Evolutionary conservation across 2,329 filamentous ascomycete species (phyloP).

Genomic region (Shiraia bambusicola): DNA sequence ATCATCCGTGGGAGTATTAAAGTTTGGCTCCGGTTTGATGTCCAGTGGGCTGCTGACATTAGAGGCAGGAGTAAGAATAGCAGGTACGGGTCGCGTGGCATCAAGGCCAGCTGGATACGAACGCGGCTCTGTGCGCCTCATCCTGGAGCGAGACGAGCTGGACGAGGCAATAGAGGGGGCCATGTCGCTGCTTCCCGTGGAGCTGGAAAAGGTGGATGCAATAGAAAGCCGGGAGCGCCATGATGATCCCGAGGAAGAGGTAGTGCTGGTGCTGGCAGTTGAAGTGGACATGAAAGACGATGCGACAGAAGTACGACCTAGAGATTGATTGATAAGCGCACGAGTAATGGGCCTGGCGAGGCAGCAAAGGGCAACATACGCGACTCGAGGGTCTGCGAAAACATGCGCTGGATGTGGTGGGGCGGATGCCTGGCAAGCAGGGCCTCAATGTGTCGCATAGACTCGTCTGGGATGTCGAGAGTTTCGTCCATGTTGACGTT

Average conservation of each 20-base stretch:
- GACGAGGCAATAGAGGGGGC: conserved; percentile 35
- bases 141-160: conserved; percentile 33
- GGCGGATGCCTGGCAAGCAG: conserved; percentile 39
- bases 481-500: conserved; percentile 38
- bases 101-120: conserved; percentile 39
- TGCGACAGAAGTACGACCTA: conserved; percentile 38
- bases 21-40: conserved; percentile 28
- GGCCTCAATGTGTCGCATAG: conserved; percentile 42
- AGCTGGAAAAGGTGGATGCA: conserved; percentile 36
- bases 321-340: conserved; percentile 23
- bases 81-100: conserved; percentile 35
- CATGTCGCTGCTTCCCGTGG: conserved; percentile 31
- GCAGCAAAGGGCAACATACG: conserved; percentile 24
- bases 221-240: conserved; percentile 39
- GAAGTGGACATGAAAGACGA: conserved; percentile 38
- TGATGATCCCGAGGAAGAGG: conserved; percentile 35
- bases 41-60: conserved; percentile 37
- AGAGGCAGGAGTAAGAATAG: conserved; percentile 33
- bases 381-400: conserved; percentile 39
- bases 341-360: background rate
- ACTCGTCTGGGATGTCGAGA: conserved; percentile 40
- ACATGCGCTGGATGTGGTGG: conserved; percentile 42
- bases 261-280: conserved; percentile 31
- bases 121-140: conserved; percentile 34
- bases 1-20: conserved; percentile 38